phyloP scores from a whole-genome alignment of 202 grass and related monocot genomes.

The Schoenoplectus tabernaemontani region DNA sequence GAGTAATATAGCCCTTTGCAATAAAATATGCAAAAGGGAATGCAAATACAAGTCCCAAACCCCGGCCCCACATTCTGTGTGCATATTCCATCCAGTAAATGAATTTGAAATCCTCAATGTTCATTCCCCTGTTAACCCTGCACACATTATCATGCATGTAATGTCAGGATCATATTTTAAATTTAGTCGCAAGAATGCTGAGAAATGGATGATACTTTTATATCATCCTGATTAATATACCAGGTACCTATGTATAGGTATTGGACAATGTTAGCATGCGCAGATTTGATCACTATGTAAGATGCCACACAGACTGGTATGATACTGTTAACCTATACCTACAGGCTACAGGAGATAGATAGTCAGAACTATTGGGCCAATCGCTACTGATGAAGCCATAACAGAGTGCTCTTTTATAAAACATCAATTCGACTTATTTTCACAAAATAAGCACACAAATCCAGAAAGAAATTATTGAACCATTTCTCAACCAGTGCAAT shows the following conservation, averaged over 20 bases:
- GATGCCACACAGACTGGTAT: background rate
- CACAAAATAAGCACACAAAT: background rate
- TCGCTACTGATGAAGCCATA: background rate
- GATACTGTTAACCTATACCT: background rate
- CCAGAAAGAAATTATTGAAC: background rate
- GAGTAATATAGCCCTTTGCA: slow-evolving; percentile 82
- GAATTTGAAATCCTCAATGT: slow-evolving; percentile 92
- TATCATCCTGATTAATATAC: background rate
- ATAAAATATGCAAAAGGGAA: slow-evolving; percentile 83
- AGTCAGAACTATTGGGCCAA: background rate
- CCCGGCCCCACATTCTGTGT: slow-evolving; percentile 92
- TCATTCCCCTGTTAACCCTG: slow-evolving; percentile 89
- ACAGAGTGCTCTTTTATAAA: background rate
- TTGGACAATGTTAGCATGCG: slow-evolving; percentile 1
- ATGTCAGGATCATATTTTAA: slow-evolving; percentile 26
- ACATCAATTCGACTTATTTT: background rate
- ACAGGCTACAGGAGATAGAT: background rate
- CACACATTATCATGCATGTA: slow-evolving; percentile 10
- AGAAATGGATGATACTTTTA: slow-evolving; percentile 22
- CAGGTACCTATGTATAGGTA: background rate
- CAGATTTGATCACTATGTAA: background rate
- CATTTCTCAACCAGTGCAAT: background rate
- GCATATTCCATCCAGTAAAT: slow-evolving; percentile 99
- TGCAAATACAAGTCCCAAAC: slow-evolving; percentile 69
- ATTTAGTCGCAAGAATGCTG: slow-evolving; percentile 21